A percentile compares a stretch with the other conserved stretches of the same genome.
Conservation (phyloP, 768 basidiomycete genomes). For the Heimioporus sp. region DNA sequence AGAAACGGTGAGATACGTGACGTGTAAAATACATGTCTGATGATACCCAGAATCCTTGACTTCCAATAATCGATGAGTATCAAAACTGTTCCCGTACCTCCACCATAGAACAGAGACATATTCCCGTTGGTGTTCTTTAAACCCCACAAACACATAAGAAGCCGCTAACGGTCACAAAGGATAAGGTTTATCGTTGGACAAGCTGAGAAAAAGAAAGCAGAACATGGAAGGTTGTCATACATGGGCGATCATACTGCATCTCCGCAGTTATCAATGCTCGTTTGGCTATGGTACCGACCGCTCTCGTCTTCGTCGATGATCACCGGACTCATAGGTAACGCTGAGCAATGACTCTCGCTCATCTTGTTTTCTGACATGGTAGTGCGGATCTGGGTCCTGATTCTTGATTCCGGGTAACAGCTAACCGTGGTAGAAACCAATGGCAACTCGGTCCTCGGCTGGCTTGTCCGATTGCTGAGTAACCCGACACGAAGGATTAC, state of each 20-base stretch:
- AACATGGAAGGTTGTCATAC: too few relatives aligned
- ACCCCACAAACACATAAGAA: too few relatives aligned
- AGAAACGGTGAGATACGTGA: too few relatives aligned
- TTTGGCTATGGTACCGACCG: background rate
- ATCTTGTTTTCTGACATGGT: background rate
- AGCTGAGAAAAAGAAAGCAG: too few relatives aligned
- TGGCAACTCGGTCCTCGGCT: background rate
- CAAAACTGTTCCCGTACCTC: too few relatives aligned
- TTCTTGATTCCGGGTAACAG: too few relatives aligned
- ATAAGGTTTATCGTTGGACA: background rate
- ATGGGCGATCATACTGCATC: background rate
- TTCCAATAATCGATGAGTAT: too few relatives aligned
- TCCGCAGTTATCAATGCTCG: background rate
- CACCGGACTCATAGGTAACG: background rate
- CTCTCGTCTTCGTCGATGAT: background rate
- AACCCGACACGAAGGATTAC: slow-evolving; percentile 6
- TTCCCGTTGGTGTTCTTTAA: too few relatives aligned
- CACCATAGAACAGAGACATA: too few relatives aligned
- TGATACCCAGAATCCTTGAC: too few relatives aligned
- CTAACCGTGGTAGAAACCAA: too few relatives aligned
- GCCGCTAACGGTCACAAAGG: background rate
- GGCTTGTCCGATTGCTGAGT: background rate
- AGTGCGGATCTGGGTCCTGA: background rate
- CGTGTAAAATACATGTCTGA: too few relatives aligned
- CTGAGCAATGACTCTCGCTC: background rate